Conservation (phyloP, 495 filamentous ascomycete species). For the Talaromyces stipitatus region DNA sequence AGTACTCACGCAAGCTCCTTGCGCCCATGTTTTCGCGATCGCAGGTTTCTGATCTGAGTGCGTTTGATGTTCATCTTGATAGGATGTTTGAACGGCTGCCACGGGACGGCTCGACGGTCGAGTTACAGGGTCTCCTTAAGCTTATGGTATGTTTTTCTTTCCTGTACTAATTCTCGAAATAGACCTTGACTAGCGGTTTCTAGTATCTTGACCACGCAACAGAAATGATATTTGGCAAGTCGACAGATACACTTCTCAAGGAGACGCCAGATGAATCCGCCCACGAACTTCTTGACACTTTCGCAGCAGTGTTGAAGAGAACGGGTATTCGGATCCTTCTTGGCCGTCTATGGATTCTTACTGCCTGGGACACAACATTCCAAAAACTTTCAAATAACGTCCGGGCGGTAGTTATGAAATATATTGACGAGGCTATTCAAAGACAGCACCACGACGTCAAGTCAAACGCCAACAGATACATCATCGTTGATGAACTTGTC, state of each 20-base stretch:
- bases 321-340: constrained; percentile 31
- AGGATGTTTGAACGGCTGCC: constrained; percentile 40
- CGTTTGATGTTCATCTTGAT: constrained; percentile 54
- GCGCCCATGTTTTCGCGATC: constrained; percentile 55
- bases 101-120: constrained; percentile 40
- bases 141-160: not conserved
- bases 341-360: constrained; percentile 26
- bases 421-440: constrained; percentile 19
- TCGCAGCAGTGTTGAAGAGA: constrained; percentile 19
- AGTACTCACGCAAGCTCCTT: constrained; percentile 53
- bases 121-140: constrained; percentile 56
- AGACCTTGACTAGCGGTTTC: not conserved
- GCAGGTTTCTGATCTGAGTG: constrained; percentile 51
- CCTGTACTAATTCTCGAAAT: no score
- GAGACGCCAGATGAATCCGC: constrained; percentile 10
- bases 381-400: constrained; percentile 20
- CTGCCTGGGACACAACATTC: constrained; percentile 21
- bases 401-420: constrained; percentile 21
- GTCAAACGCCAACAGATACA: not conserved
- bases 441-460: not conserved
- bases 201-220: constrained; percentile 46
- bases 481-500: not conserved
- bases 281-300: constrained; percentile 33
- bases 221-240: constrained; percentile 65
- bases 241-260: constrained; percentile 27